A percentile compares a stretch with the other conserved stretches of the same genome.
Conservation (phyloP, 768 basidiomycete species). For the Boletus pseudopeckii region DNA sequence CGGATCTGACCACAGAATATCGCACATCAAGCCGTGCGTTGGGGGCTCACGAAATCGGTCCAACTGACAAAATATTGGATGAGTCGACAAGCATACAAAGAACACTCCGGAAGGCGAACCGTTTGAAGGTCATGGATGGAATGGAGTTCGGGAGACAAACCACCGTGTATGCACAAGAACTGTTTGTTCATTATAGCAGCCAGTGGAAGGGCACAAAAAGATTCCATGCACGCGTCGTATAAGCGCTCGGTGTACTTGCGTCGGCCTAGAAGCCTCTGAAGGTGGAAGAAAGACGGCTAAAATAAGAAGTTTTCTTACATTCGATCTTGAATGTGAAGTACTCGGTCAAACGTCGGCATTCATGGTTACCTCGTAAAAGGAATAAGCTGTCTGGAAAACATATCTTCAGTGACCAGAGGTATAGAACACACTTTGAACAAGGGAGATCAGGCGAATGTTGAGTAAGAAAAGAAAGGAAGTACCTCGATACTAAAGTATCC, state of each 20-base stretch:
- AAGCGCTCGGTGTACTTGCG: slow-evolving; percentile 75
- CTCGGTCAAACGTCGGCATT: slow-evolving; percentile 63
- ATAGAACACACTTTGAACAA: slow-evolving; percentile 47
- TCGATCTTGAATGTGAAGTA: slow-evolving; percentile 63
- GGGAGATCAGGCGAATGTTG: slow-evolving; percentile 1
- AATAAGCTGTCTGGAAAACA: slow-evolving; percentile 60
- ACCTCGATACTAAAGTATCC: slow-evolving; percentile 78
- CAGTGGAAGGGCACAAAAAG: slow-evolving; percentile 67
- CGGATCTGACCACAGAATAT: slow-evolving; percentile 74
- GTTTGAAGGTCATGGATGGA: slow-evolving; percentile 63
- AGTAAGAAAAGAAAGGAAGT: slow-evolving; percentile 9
- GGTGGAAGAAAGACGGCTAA: slow-evolving; percentile 1
- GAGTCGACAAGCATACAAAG: neutral
- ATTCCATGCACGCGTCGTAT: slow-evolving; percentile 72
- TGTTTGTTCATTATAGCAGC: slow-evolving; percentile 81
- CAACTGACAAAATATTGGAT: slow-evolving; percentile 38
- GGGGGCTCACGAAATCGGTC: slow-evolving; percentile 74
- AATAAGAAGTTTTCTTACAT: slow-evolving; percentile 21
- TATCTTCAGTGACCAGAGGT: slow-evolving; percentile 62
- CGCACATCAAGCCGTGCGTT: slow-evolving; percentile 71
- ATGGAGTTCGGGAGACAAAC: slow-evolving; percentile 65
- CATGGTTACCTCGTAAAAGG: slow-evolving; percentile 62
- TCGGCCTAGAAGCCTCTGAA: slow-evolving; percentile 42
- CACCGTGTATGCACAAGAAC: slow-evolving; percentile 74
- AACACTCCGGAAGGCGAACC: slow-evolving; percentile 34